Conservation (phyloP, 208 protist species). For the Leishmania lainsoni region DNA sequence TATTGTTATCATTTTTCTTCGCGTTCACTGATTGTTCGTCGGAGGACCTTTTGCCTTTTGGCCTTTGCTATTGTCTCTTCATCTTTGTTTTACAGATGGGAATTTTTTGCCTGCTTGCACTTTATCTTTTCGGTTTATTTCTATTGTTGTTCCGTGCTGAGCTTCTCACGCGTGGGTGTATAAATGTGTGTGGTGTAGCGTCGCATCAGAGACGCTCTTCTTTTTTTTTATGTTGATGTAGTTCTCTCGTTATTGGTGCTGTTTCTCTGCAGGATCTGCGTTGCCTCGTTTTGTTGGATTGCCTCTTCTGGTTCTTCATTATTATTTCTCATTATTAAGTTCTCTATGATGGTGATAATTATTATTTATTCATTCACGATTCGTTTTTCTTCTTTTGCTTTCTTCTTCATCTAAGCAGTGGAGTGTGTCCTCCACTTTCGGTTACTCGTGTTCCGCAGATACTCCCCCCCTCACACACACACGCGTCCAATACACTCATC, state of each 20-base stretch:
- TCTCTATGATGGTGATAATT: background rate
- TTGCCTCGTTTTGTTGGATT: background rate
- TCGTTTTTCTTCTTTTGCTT: background rate
- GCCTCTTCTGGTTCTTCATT: background rate
- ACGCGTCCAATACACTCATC: no score
- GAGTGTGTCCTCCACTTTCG: background rate
- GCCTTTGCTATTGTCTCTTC: background rate
- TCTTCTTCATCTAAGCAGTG: background rate
- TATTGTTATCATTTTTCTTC: background rate
- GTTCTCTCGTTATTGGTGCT: no score
- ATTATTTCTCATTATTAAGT: background rate
- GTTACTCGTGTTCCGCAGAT: background rate
- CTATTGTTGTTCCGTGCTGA: background rate
- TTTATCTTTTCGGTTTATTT: background rate
- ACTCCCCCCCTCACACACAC: no score
- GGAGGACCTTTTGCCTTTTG: background rate
- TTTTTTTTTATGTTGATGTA: background rate
- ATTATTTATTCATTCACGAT: background rate
- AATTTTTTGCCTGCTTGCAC: background rate
- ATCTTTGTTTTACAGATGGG: background rate
- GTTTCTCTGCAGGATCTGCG: background rate
- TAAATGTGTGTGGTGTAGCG: background rate
- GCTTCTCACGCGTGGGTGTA: background rate
- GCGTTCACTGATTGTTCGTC: background rate
- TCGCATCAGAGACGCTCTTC: background rate